These are phyloP conservation scores for Fraxinus nigra DNA, from an alignment of 305 asterid genomes.

Conservation along the genomic window DNA sequence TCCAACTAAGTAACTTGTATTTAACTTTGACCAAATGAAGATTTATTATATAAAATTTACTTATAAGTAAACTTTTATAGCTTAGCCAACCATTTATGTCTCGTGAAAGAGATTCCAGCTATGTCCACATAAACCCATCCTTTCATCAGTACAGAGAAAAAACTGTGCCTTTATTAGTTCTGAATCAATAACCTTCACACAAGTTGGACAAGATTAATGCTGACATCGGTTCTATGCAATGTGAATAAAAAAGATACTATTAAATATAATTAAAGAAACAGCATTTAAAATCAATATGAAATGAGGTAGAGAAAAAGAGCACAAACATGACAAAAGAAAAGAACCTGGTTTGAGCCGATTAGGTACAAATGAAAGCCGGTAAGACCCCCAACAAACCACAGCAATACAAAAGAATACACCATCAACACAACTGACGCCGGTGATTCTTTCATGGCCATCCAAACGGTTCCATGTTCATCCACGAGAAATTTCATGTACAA, in stretches of 20 bases:
- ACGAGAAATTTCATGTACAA: slow-evolving; percentile 33
- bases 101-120: neutral
- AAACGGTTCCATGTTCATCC: slow-evolving; percentile 32
- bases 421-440: slow-evolving; percentile 36
- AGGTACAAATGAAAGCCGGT: slow-evolving; percentile 50
- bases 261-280: neutral
- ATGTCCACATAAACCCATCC: neutral
- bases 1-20: neutral
- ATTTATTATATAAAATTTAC: neutral
- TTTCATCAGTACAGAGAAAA: neutral
- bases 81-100: neutral
- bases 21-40: neutral
- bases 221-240: neutral
- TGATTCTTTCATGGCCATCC: slow-evolving; percentile 40
- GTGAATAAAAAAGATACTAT: neutral
- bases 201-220: neutral
- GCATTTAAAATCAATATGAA: neutral
- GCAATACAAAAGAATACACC: slow-evolving; percentile 38
- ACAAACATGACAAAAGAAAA: neutral
- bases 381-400: slow-evolving; percentile 52
- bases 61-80: neutral
- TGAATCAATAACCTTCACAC: neutral
- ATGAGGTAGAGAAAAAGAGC: neutral
- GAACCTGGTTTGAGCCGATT: slow-evolving; percentile 42
- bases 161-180: neutral